These are phyloP conservation scores for Pichia sp. DNA, from an alignment of 1,139 yeast species.

Conservation along the genomic window DNA sequence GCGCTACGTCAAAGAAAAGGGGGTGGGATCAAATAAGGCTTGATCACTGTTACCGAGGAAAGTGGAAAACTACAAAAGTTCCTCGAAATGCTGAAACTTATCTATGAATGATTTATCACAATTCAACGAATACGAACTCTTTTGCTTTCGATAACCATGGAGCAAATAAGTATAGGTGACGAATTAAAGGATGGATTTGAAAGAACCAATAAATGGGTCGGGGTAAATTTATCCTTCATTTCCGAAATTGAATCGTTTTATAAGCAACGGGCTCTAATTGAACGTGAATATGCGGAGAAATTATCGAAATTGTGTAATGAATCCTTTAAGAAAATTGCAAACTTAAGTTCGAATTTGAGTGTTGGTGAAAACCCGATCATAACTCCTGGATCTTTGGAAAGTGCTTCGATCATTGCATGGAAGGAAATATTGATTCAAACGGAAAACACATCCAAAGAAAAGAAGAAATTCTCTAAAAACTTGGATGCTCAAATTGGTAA, in stretches of 20 bases:
- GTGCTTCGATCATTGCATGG: slow-evolving; percentile 94
- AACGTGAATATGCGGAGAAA: slow-evolving; percentile 71
- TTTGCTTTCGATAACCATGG: slow-evolving; percentile 9
- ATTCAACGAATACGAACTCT: too few relatives aligned
- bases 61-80: too few relatives aligned
- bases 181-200: slow-evolving; percentile 75
- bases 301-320: slow-evolving; percentile 58
- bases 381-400: slow-evolving; percentile 92
- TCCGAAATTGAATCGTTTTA: slow-evolving; percentile 76
- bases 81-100: too few relatives aligned
- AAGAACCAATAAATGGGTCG: slow-evolving; percentile 69
- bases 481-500: slow-evolving; percentile 54
- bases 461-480: slow-evolving; percentile 51
- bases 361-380: slow-evolving; percentile 89
- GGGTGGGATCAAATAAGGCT: too few relatives aligned
- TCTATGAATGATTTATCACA: too few relatives aligned
- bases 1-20: too few relatives aligned
- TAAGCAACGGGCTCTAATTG: slow-evolving; percentile 71
- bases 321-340: slow-evolving; percentile 72
- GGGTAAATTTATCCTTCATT: slow-evolving; percentile 66
- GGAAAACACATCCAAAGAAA: slow-evolving; percentile 70
- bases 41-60: too few relatives aligned
- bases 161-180: slow-evolving; percentile 44
- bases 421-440: slow-evolving; percentile 80
- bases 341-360: slow-evolving; percentile 54